Percentiles rank a stretch among this genome's conserved stretches.
These are phyloP conservation scores for Umbelopsis sp. DNA, from an alignment of 192 early-diverging fungal species.

Conservation along the genomic window DNA sequence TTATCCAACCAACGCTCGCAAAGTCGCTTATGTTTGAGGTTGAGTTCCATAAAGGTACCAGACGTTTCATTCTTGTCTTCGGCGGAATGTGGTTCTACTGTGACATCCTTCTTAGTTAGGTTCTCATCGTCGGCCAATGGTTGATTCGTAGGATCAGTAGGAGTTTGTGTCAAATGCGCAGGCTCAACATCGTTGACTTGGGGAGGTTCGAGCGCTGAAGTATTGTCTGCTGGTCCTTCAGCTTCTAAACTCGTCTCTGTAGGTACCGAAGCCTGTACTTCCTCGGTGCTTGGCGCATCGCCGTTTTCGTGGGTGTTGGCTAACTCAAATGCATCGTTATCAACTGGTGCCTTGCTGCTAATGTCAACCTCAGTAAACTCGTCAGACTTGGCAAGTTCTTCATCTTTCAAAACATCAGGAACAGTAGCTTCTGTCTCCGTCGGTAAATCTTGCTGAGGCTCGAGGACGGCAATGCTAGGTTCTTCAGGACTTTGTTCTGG, in stretches of 20 bases:
- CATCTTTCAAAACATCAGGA: background rate
- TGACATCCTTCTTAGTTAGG: background rate
- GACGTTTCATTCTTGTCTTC: background rate
- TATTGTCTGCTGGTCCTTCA: no score
- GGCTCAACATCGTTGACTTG: no score
- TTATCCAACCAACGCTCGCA: slow-evolving; percentile 93
- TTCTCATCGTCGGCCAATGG: background rate
- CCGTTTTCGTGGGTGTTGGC: background rate
- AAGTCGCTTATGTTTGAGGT: slow-evolving; percentile 63
- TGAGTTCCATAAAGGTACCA: background rate
- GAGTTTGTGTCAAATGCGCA: no score
- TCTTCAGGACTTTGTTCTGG: background rate
- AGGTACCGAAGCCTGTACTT: no score
- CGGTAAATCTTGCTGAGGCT: background rate
- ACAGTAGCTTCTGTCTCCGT: background rate
- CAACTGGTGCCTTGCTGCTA: background rate
- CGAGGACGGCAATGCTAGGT: background rate
- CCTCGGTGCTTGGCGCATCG: no score
- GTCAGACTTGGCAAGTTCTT: background rate
- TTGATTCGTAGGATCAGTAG: background rate
- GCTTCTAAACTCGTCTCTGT: no score
- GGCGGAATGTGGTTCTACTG: no score
- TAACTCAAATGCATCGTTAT: background rate
- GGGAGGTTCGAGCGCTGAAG: no score
- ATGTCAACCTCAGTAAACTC: slow-evolving; percentile 17